A percentile compares a stretch with the other conserved stretches of the same genome.
Evolutionary conservation across 1,284 basidiomycete species (phyloP).

Genomic region (Leccinum solheimii): DNA sequence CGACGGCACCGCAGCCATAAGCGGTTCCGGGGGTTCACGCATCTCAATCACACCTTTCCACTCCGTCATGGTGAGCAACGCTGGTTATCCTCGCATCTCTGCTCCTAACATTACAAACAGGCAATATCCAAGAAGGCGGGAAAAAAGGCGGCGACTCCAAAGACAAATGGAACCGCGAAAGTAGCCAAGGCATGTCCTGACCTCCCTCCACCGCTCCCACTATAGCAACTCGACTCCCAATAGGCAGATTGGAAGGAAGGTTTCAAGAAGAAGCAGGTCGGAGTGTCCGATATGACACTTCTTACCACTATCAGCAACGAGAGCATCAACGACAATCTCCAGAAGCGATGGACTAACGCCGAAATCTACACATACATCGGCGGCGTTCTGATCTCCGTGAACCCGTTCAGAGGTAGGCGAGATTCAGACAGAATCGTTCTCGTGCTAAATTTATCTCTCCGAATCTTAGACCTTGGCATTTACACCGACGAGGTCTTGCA

Average conservation of each 20-base stretch:
- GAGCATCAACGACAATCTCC: slow-evolving; percentile 96
- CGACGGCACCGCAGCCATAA: slow-evolving; percentile 6
- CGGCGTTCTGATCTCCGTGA: slow-evolving; percentile 96
- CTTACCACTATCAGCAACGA: slow-evolving; percentile 98
- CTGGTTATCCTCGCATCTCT: neutral
- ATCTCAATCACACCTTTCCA: slow-evolving; percentile 4
- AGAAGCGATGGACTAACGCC: slow-evolving; percentile 92
- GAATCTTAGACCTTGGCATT: slow-evolving; percentile 83
- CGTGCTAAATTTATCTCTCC: neutral
- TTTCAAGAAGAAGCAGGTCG: slow-evolving; percentile 97
- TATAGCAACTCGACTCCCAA: slow-evolving; percentile 4
- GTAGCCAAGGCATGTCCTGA: slow-evolving; percentile 65
- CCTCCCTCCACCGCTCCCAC: slow-evolving; percentile 2
- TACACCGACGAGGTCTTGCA: slow-evolving; percentile 88
- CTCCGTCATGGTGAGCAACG: slow-evolving; percentile 26
- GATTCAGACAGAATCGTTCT: slow-evolving; percentile 17
- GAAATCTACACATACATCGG: slow-evolving; percentile 99
- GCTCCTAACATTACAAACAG: slow-evolving; percentile 41
- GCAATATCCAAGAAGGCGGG: slow-evolving; percentile 90
- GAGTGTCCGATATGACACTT: slow-evolving; percentile 98
- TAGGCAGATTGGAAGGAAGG: slow-evolving; percentile 98
- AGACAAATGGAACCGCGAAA: slow-evolving; percentile 59
- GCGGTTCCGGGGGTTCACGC: slow-evolving; percentile 16
- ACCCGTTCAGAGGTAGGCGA: slow-evolving; percentile 87
- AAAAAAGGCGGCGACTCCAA: slow-evolving; percentile 73